These are phyloP conservation scores for Fusarium succisae DNA, from an alignment of 2,329 filamentous ascomycete genomes.

Conservation along the genomic window DNA sequence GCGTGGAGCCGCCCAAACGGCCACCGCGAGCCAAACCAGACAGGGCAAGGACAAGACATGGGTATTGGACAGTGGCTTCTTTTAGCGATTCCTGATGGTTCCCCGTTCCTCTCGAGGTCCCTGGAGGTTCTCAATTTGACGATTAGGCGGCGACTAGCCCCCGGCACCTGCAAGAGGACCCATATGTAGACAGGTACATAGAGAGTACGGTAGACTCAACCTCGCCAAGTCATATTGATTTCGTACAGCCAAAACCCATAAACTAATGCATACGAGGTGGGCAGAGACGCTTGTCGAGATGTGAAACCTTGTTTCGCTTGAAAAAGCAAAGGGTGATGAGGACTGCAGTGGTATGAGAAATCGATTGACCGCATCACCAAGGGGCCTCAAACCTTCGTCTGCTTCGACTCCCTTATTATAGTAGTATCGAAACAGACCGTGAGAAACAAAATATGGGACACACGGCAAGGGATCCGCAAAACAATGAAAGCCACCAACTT, in stretches of 20 bases:
- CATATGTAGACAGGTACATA: slow-evolving; percentile 9
- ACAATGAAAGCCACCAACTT: slow-evolving; percentile 46
- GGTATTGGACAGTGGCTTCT: slow-evolving; percentile 34
- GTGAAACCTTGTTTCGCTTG: not conserved
- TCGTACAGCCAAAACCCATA: slow-evolving; percentile 25
- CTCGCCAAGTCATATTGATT: slow-evolving; percentile 30
- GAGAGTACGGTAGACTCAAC: slow-evolving; percentile 9
- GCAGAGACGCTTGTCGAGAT: slow-evolving; percentile 25
- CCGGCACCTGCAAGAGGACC: slow-evolving; percentile 34
- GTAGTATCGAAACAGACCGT: slow-evolving; percentile 7
- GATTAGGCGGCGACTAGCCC: slow-evolving; percentile 40
- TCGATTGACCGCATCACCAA: slow-evolving; percentile 11
- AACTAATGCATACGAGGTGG: slow-evolving; percentile 3
- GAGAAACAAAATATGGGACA: slow-evolving; percentile 12
- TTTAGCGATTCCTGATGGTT: slow-evolving; percentile 24
- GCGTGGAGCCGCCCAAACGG: slow-evolving; percentile 34
- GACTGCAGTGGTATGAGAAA: slow-evolving; percentile 4
- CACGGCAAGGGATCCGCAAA: not conserved
- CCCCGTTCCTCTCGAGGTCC: slow-evolving; percentile 17
- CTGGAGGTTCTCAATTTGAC: slow-evolving; percentile 26
- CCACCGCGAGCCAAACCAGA: slow-evolving; percentile 36
- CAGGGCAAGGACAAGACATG: slow-evolving; percentile 32
- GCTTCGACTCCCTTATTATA: not conserved
- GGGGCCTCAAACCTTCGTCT: slow-evolving; percentile 1
- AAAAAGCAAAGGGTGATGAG: not conserved